Evolutionary conservation across 805 yeast species (phyloP).

Genomic region (Saccharomycopsis javanensis): DNA sequence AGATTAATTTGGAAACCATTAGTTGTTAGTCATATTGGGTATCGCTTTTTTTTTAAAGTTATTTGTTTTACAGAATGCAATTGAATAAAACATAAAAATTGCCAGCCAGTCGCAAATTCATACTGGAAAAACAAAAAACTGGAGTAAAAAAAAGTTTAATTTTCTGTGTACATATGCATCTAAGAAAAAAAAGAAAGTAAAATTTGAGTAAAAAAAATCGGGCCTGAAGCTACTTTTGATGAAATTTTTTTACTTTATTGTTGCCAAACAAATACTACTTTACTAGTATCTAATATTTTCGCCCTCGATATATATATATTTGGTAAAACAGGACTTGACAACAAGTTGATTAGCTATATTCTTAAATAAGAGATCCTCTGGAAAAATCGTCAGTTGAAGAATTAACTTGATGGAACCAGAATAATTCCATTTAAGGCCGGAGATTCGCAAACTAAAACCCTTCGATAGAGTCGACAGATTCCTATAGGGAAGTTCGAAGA

Average conservation of each 20-base stretch:
- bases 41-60: not conserved
- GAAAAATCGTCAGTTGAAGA: too few species aligned
- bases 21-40: not conserved
- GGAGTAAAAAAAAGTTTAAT: not conserved
- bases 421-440: too few species aligned
- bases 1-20: not conserved
- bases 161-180: not conserved
- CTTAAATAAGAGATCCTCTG: too few species aligned
- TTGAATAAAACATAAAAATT: not conserved
- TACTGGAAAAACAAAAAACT: not conserved
- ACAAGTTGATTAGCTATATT: too few species aligned
- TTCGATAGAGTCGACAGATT: not conserved
- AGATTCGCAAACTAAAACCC: not conserved
- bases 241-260: too few species aligned
- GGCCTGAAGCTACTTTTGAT: not conserved
- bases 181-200: not conserved
- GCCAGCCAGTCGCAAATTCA: not conserved
- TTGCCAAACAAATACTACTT: too few species aligned
- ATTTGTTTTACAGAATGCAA: not conserved
- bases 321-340: too few species aligned
- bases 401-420: too few species aligned
- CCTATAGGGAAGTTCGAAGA: not conserved
- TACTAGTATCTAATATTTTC: too few species aligned
- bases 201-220: not conserved
- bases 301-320: too few species aligned